Evolutionary conservation across 1,284 basidiomycete species (phyloP), one percentile per base, ranked within the genome.

Genomic region (Acaromyces ingoldii): DNA sequence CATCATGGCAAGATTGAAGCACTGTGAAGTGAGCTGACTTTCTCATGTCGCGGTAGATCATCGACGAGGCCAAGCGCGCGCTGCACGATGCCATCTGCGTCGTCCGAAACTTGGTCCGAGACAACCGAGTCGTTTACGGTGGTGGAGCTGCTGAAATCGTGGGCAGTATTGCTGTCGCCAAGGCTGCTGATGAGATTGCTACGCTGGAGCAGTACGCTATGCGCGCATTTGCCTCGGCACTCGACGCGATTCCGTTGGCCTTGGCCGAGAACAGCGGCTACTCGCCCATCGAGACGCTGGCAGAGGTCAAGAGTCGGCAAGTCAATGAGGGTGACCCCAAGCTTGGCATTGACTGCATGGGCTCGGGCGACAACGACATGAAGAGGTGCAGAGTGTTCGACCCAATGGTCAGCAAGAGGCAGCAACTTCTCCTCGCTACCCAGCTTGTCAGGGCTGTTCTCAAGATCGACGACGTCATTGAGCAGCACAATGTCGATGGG

Each of bases 201-300:
- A 83, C 89, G 7, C 93, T 99, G 70, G 93, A 99, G 78, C 93
- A 99, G 80, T 99, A 99, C 75, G 93, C 93, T 1, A 97, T 98
- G 92, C 87, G 93, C 39, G 92, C 93, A 15, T 99, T 97, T 75
- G 84, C 93, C 1, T 88, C 88, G 26, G 93, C 93, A 9, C 80
- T 99, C 6, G 93, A 98, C 71, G 83, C 91, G 9, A 80, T 97
- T 48, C 95, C 95, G 6, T 83, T 97, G 15, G 93, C 95, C 1
- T 81, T 98, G 9, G 93, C 95, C 4, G 95, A 98, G 77, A 98
- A 99, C 81, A 93, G 90, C 61, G 93, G 93, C 48, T 79, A 97
- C 50, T 87, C 89, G 25, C 95, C 93, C 9, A 99, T 99, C 66
- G 91, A 96, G 78, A 96, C 91, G 2, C 82, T 99, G 19, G 85